Evolutionary conservation across 768 basidiomycete species (phyloP).

Genomic region (Hebeloma cylindrosporum): DNA sequence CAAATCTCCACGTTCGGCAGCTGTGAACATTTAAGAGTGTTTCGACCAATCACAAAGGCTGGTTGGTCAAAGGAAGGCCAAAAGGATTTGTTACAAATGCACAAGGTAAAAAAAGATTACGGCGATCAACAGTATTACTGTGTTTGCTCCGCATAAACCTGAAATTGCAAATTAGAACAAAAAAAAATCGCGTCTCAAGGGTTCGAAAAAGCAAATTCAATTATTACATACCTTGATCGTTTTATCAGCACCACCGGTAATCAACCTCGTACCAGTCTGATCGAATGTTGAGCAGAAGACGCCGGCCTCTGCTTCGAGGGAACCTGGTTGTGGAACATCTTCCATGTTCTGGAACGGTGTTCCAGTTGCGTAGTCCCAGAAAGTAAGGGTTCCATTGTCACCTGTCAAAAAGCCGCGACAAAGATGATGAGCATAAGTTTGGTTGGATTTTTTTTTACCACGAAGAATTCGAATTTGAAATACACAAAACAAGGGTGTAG

Average conservation of each 20-base stretch:
- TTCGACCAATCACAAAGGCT: too few relatives aligned
- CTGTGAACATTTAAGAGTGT: too few relatives aligned
- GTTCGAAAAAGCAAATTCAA: conserved; percentile 5
- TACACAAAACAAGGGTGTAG: conserved; percentile 1
- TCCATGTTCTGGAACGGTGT: conserved; percentile 93
- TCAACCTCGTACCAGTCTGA: conserved; percentile 88
- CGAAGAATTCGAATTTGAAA: neutral
- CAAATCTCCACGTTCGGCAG: too few relatives aligned
- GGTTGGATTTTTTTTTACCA: neutral
- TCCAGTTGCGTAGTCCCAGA: conserved; percentile 96
- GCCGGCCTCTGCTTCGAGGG: conserved; percentile 94
- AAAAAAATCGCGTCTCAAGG: neutral
- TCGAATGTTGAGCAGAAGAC: conserved; percentile 98
- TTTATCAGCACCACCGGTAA: conserved; percentile 97
- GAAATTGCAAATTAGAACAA: neutral
- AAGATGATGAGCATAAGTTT: neutral
- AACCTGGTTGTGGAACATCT: conserved; percentile 96
- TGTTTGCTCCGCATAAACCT: conserved; percentile 73
- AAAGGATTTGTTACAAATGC: conserved; percentile 13
- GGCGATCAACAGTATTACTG: conserved; percentile 35
- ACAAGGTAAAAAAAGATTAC: neutral
- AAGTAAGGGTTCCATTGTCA: conserved; percentile 87
- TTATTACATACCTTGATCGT: conserved; percentile 83
- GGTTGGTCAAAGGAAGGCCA: conserved; percentile 5
- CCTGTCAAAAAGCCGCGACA: conserved; percentile 40